phyloP scores from a whole-genome alignment of 2,329 filamentous ascomycete species.

The Pseudocercospora ulei region DNA sequence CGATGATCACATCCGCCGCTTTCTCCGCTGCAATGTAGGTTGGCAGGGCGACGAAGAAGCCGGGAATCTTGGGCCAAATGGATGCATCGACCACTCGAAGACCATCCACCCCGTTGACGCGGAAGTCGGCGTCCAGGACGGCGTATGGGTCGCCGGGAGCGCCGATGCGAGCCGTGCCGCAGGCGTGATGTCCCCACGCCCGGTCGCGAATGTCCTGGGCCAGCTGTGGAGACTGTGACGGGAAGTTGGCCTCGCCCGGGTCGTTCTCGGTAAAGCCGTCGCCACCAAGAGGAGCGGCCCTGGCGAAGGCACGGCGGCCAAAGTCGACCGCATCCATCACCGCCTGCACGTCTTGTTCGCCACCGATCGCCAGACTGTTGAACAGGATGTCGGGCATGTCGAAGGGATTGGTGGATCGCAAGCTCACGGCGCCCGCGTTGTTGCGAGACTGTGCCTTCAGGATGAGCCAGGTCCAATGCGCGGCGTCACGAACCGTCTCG shows the following conservation, averaged over 20 bases:
- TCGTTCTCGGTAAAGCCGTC: conserved; percentile 37
- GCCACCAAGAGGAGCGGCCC: conserved; percentile 38
- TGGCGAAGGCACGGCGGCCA: conserved; percentile 36
- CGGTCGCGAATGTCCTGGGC: conserved; percentile 33
- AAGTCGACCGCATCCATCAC: conserved; percentile 49
- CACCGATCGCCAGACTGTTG: conserved; percentile 48
- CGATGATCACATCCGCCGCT: conserved; percentile 49
- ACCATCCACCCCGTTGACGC: conserved; percentile 47
- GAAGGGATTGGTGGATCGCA: conserved; percentile 53
- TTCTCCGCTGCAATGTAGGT: conserved; percentile 53
- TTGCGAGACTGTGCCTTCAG: conserved; percentile 58
- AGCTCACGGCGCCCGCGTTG: conserved; percentile 50
- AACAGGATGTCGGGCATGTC: conserved; percentile 55
- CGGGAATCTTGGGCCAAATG: conserved; percentile 49
- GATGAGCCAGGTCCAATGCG: conserved; percentile 44
- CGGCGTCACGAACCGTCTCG: conserved; percentile 39
- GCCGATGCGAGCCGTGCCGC: conserved; percentile 49
- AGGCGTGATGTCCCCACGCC: conserved; percentile 51
- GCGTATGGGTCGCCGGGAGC: conserved; percentile 46
- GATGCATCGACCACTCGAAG: conserved; percentile 55
- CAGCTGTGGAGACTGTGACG: conserved; percentile 1
- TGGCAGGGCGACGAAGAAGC: conserved; percentile 43
- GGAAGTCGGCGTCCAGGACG: conserved; percentile 49
- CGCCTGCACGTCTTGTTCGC: conserved; percentile 41
- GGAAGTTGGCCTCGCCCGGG: conserved; percentile 31